Evolutionary conservation across 257 asterid genomes (phyloP), one percentile per base, ranked within the genome.

Genomic region (Scutellaria minor): DNA sequence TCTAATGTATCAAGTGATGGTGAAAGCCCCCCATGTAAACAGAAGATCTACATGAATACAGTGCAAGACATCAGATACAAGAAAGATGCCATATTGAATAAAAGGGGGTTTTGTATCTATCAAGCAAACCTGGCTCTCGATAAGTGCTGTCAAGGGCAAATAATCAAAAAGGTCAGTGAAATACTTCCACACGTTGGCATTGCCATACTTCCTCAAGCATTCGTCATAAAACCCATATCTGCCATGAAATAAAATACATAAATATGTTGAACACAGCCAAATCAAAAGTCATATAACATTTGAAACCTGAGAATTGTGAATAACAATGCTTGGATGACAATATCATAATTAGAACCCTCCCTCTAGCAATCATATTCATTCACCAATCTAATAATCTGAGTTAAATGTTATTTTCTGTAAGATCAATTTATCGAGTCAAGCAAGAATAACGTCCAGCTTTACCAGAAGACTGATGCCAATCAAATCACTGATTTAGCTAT

Each of bases 21-120:
- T 65, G 99, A 94, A 79, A 94, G 99, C 57, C 99, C 99, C 58
- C 99, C 98, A 75, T 94, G 99, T 89, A 94, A 88, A 83, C 99
- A 94, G 86, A 94, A 94, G 70, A 94, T 53, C 98, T 94, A 68
- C 76, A 83, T 78, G 46, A 69, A 64, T 61, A 74, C 68, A 54
- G 66, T 52, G 44, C 46, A 56, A 74, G 80, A 7, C 27, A 72
- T 71, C 66, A 80, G 55, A 63, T 56, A 61, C n/a, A 44, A 14
- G 41, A 70, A 41, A 74, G 64, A 73, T 20, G 27, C 66, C 42
- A 68, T 61, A 53, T 52, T 44, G 55, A 61, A 68, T 24, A 24
- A 24, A 71, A 57, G 35, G 54, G 40, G 12, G 6, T 10, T 5
- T 20, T 35, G 22, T 31, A 40, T 68, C 71, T 54, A 69, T 66